Base-by-base conservation (phyloP, 225 moss, liverwort and hornwort species). In the Ulota crispa region DNA sequence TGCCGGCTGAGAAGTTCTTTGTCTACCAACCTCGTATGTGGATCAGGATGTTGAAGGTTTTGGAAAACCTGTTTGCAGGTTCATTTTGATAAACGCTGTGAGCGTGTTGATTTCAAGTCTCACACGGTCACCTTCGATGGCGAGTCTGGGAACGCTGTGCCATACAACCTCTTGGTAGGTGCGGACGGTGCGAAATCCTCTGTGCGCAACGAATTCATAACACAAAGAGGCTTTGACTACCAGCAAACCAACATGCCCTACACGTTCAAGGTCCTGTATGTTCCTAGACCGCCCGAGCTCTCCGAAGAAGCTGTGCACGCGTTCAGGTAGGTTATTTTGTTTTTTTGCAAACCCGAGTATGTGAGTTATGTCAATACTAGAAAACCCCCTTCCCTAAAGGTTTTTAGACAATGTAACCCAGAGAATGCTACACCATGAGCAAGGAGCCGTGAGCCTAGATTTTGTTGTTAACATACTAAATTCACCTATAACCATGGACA, bases 161-260 rank as follows among this genome's bases (percentile, higher is more conserved):
- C 83, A 41, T 89, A 91, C 78, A 82, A 82, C 63, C 85, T 91
- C 73, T 73, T 91, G 73, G 89, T 89, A 26, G 91, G 85, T 31
- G 91, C 89, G 1, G 91, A 89, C 75, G 91, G 89, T 83, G 83
- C 91, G 36, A 89, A 85, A 64, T 91, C 91, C 7, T n/a, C 41
- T 43, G 89, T 89, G 18, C 85, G 87, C 67, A 87, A 77, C 23
- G 91, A 77, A 59, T 91, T 91, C 64, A 80, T 91, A 67, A 68
- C 57, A 27, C 89, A 91, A 70, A 81, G 81, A 72, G 91, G 91
- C 54, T 91, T 91, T 47, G 89, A 91, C 71, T 91, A 89, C 72
- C 85, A 87, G 37, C 91, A 91, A 75, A 91, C 85, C 27, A 91
- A 91, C 32, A 85, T 84, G 86, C 91, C 89, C 3, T 89, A 89